Evolutionary conservation across 108 stramenopile species (phyloP).

Genomic region (Aurantiochytrium sp.): DNA sequence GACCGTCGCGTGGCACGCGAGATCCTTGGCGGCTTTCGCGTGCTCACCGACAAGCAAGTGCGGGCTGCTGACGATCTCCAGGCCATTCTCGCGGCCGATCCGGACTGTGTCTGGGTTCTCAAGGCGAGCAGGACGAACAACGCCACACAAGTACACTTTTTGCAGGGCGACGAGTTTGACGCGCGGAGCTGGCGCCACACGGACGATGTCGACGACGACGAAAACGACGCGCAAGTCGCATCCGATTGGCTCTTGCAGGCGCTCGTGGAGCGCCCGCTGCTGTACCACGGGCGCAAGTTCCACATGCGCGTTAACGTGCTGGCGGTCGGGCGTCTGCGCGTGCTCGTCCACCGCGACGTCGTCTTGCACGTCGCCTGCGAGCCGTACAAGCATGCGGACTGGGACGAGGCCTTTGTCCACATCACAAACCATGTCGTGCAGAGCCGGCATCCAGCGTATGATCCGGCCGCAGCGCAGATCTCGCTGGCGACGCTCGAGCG

Average conservation of each 20-base stretch:
- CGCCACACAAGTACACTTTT: background rate
- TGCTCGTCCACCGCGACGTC: background rate
- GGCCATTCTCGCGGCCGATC: background rate
- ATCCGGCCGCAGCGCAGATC: background rate
- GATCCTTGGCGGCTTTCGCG: background rate
- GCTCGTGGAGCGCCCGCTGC: background rate
- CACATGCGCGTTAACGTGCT: slow-evolving; percentile 7
- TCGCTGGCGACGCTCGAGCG: background rate
- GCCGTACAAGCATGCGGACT: background rate
- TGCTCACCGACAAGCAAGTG: background rate
- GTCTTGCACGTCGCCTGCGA: background rate
- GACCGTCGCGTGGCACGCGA: no score
- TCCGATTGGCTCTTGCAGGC: background rate
- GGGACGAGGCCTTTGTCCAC: background rate
- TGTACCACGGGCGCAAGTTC: slow-evolving; percentile 3
- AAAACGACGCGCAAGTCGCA: no score
- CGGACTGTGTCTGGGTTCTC: background rate
- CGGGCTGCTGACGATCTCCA: background rate
- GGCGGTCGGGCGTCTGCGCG: background rate
- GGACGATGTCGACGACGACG: no score
- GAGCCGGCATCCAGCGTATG: background rate
- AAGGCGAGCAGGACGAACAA: slow-evolving; percentile 1
- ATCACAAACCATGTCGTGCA: slow-evolving; percentile 1
- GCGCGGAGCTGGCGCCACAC: no score
- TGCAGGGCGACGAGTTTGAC: background rate